A percentile compares a stretch with the other conserved stretches of the same genome.
phyloP scores from a whole-genome alignment of 2,329 filamentous ascomycete genomes.

The Decorospora gaudefroyi region DNA sequence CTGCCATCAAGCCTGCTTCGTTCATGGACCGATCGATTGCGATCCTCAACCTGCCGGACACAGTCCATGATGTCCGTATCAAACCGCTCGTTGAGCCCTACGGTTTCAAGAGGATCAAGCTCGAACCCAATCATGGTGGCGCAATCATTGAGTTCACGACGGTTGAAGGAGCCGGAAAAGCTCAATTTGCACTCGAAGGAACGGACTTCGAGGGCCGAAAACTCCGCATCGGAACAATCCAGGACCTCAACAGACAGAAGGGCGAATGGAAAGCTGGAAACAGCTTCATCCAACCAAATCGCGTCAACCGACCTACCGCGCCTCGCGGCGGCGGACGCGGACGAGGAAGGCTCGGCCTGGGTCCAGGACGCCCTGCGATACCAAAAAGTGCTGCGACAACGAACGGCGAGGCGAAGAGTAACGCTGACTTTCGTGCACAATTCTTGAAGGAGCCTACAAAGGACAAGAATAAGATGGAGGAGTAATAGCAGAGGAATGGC shows the following conservation, averaged over 20 bases:
- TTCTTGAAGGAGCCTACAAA: slow-evolving; percentile 49
- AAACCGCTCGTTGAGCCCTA: slow-evolving; percentile 70
- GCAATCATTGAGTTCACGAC: slow-evolving; percentile 83
- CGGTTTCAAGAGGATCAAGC: slow-evolving; percentile 75
- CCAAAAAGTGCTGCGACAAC: slow-evolving; percentile 20
- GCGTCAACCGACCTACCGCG: slow-evolving; percentile 34
- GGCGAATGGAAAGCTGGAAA: slow-evolving; percentile 48
- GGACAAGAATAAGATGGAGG: slow-evolving; percentile 32
- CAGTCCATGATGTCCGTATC: slow-evolving; percentile 85
- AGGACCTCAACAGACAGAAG: slow-evolving; percentile 51
- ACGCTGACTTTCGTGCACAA: slow-evolving; percentile 62
- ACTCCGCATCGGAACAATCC: slow-evolving; percentile 55
- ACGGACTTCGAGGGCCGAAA: slow-evolving; percentile 48
- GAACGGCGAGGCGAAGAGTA: slow-evolving; percentile 54
- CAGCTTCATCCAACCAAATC: slow-evolving; percentile 35
- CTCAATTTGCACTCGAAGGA: slow-evolving; percentile 56
- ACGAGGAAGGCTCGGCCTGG: slow-evolving; percentile 35
- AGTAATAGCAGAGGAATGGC: slow-evolving; percentile 30
- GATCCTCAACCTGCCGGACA: slow-evolving; percentile 86
- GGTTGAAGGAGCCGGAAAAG: slow-evolving; percentile 71
- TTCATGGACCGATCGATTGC: slow-evolving; percentile 70
- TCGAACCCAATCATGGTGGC: slow-evolving; percentile 80
- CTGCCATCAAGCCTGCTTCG: slow-evolving; percentile 23
- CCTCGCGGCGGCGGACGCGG: slow-evolving; percentile 33
- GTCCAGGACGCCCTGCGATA: slow-evolving; percentile 35